Conservation (phyloP, 352 stramenopile genomes). For the Aphanomyces stellatus region DNA sequence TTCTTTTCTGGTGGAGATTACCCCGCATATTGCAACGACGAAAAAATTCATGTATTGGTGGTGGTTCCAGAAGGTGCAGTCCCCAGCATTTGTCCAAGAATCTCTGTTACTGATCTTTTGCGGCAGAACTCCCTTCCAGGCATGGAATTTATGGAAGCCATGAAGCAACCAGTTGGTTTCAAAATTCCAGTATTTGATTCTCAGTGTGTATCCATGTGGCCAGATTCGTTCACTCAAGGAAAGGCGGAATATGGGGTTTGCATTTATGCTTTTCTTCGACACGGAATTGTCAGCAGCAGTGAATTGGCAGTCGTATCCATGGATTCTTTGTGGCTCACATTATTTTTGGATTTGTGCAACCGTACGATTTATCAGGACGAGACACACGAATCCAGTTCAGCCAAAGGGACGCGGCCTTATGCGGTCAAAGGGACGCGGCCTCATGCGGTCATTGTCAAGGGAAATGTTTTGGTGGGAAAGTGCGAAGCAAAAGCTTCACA, state of each 20-base stretch:
- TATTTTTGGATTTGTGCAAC: background rate
- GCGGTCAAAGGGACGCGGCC: too few species aligned
- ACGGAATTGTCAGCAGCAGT: background rate
- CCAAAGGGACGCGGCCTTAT: background rate
- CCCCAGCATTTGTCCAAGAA: too few species aligned
- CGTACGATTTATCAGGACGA: background rate
- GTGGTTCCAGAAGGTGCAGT: too few species aligned
- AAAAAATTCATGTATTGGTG: too few species aligned
- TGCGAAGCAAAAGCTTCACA: background rate
- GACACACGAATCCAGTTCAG: background rate
- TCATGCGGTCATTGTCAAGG: background rate
- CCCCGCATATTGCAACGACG: too few species aligned
- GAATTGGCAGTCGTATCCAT: background rate
- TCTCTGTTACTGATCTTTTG: background rate
- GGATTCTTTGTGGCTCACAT: background rate
- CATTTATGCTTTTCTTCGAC: background rate
- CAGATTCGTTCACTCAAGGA: background rate
- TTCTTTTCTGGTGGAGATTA: too few species aligned
- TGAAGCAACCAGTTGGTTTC: background rate
- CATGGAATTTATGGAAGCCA: background rate
- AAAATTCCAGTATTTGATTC: background rate
- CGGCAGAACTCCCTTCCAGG: background rate
- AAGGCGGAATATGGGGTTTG: background rate
- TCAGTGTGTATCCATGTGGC: background rate
- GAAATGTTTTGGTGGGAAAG: background rate